Percentiles rank a stretch among this genome's conserved stretches.
phyloP scores from a whole-genome alignment of 345 rosid species.

The Capsella bursapastoris region DNA sequence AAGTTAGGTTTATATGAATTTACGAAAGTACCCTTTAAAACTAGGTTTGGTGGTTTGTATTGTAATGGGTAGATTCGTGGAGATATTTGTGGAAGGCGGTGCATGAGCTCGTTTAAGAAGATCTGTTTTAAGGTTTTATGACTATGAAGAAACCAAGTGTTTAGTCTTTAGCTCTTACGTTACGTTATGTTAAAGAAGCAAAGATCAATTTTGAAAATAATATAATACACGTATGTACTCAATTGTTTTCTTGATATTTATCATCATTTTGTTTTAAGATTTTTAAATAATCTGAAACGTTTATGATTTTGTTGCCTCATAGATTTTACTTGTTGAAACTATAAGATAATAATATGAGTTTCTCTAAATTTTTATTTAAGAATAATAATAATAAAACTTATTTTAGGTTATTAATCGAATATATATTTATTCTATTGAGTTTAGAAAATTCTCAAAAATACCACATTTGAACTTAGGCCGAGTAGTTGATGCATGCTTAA shows the following conservation, averaged over 20 bases:
- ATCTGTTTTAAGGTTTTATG: background rate
- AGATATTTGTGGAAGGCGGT: background rate
- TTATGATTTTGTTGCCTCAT: background rate
- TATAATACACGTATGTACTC: background rate
- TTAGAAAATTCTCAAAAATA: too few species aligned
- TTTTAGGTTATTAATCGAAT: background rate
- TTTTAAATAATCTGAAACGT: background rate
- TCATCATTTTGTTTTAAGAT: background rate
- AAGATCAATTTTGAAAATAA: constrained; percentile 22
- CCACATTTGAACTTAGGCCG: too few species aligned
- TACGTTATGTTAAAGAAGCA: constrained; percentile 13
- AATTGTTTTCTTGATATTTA: constrained; percentile 16
- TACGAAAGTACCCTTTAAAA: background rate
- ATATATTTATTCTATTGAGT: too few species aligned
- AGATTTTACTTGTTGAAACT: too few species aligned
- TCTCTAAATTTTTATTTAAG: too few species aligned
- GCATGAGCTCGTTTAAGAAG: background rate
- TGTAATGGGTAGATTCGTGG: constrained; percentile 7
- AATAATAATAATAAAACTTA: background rate
- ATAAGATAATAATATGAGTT: too few species aligned
- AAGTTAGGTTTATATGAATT: background rate
- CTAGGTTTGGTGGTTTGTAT: background rate
- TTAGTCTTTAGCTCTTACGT: constrained; percentile 24
- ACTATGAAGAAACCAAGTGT: constrained; percentile 24
- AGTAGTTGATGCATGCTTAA: too few species aligned